A percentile compares a stretch with the other conserved stretches of the same genome.
phyloP scores from a whole-genome alignment of 1,284 basidiomycete species.

The Anthracocystis walkeri region DNA sequence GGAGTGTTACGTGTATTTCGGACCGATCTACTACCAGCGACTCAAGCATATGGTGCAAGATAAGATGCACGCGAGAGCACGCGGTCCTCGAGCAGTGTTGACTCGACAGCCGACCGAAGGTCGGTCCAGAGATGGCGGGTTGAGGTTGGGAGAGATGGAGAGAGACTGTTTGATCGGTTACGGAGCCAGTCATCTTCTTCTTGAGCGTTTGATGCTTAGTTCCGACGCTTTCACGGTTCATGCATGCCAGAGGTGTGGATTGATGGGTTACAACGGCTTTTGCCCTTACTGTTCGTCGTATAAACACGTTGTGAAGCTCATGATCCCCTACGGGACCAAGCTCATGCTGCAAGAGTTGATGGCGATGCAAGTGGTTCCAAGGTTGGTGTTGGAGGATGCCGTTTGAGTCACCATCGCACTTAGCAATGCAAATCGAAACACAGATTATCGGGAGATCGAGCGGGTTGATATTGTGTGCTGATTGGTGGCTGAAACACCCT shows the following conservation, averaged over 20 bases:
- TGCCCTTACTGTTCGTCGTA: conserved; percentile 83
- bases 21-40: conserved; percentile 92
- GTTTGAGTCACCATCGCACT: too few species aligned
- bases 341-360: conserved; percentile 93
- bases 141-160: conserved; percentile 99
- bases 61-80: conserved; percentile 92
- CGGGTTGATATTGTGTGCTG: too few species aligned
- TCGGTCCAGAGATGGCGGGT: conserved; percentile 93
- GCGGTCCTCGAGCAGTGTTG: conserved; percentile 93
- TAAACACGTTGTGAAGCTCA: conserved; percentile 93
- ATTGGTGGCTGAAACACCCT: too few species aligned
- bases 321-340: conserved; percentile 98
- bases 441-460: too few species aligned
- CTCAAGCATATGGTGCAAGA: conserved; percentile 82
- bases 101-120: conserved; percentile 99
- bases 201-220: conserved; percentile 93
- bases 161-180: conserved; percentile 78
- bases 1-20: conserved; percentile 97
- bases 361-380: conserved; percentile 71
- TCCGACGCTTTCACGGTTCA: conserved; percentile 96
- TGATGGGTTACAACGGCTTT: conserved; percentile 85
- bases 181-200: conserved; percentile 87
- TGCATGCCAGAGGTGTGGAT: conserved; percentile 91
- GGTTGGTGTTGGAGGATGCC: conserved; percentile 69
- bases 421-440: too few species aligned